Evolutionary conservation across 805 yeast species (phyloP).

Genomic region (Limtongia smithiae): DNA sequence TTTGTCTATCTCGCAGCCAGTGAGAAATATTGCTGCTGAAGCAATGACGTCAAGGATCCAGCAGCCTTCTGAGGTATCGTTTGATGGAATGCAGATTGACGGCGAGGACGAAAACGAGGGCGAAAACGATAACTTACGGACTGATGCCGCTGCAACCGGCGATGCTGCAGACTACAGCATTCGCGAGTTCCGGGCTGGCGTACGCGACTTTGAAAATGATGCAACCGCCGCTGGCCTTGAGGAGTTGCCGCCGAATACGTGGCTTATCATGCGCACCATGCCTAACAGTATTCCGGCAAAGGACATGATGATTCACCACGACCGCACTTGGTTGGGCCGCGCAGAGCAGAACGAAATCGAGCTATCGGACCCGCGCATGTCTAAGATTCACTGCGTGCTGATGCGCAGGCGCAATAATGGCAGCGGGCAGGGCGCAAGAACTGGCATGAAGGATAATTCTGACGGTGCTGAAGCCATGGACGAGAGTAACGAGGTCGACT

Average conservation of each 20-base stretch:
- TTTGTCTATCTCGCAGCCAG: not conserved
- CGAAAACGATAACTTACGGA: constrained; percentile 17
- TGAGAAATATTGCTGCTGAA: not conserved
- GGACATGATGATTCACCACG: constrained; percentile 60
- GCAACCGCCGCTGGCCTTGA: not conserved
- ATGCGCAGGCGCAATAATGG: constrained; percentile 41
- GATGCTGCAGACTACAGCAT: constrained; percentile 43
- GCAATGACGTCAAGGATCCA: not conserved
- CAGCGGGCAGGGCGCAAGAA: not conserved
- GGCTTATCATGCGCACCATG: constrained; percentile 56
- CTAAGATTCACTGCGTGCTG: constrained; percentile 78
- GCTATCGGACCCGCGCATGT: constrained; percentile 70
- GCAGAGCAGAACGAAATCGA: constrained; percentile 48
- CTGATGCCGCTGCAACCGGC: constrained; percentile 29
- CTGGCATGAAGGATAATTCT: not conserved
- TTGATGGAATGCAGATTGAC: not conserved
- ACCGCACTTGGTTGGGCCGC: constrained; percentile 72
- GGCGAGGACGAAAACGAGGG: not conserved
- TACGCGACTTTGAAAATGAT: constrained; percentile 31
- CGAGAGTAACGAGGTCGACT: not conserved
- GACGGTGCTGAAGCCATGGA: too few relatives aligned
- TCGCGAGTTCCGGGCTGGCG: constrained; percentile 32
- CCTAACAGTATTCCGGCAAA: constrained; percentile 45
- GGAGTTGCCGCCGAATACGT: constrained; percentile 53
- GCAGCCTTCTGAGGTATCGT: not conserved